Evolutionary conservation across 257 asterid genomes (phyloP), one percentile per base, ranked within the genome.

Genomic region (Handroanthus guayacan): DNA sequence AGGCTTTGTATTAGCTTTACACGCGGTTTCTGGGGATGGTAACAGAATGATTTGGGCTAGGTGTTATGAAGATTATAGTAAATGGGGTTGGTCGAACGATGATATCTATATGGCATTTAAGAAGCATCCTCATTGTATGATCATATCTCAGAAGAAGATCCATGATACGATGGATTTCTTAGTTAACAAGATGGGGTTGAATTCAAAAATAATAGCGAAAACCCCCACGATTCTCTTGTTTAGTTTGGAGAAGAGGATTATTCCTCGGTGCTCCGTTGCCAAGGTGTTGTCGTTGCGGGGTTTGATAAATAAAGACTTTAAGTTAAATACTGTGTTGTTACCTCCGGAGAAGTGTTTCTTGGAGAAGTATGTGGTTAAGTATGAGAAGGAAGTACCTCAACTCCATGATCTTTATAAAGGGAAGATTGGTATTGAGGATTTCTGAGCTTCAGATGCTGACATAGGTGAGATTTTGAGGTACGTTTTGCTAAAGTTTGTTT

Each of bases 1-100:
- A 16, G 54, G 11, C 13, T 83, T 83, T 34, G 4, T 77, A 0
- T 0, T 25, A 25, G 87, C 81, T 0, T 12, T 80, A n/a, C 60
- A 80, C 17, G 72, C 62, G 9, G 78, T 75, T 0, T 5, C 45
- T 0, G 74, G 78, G 70, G 64, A 69, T 50, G 13, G 81, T 3
- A 44, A 55, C 62, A 18, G 5, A 41, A 74, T 41, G 16, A 3
- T 34, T 0, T 75, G 81, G 83, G 69, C 48, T 39, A 41, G 1
- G n/a, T 48, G 82, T 50, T 38, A 2, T 45, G 80, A 67, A 62
- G 13, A 31, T 18, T 76, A 79, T 17, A 55, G 56, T 2, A 80
- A 57, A 14, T 79, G 84, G 84, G 87, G 87, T 37, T 79, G 81
- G 82, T 72, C 84, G 0, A 37, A 79, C 54, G 87, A 83, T 54